Percentiles rank a stretch among this genome's conserved stretches.
Evolutionary conservation across 345 rosid species (phyloP).

Genomic region (Passiflora organensis): DNA sequence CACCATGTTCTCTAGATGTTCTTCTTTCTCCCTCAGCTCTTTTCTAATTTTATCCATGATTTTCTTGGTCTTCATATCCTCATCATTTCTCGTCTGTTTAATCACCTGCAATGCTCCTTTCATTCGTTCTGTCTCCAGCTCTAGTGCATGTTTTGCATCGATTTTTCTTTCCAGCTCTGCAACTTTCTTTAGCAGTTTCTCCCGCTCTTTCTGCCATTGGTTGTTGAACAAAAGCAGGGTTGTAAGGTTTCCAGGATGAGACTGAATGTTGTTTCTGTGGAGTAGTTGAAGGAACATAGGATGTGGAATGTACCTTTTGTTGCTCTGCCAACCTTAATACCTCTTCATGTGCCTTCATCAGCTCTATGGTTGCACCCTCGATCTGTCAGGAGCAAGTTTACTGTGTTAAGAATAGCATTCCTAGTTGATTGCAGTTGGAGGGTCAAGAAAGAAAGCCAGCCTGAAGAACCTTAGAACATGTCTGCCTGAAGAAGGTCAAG

Average conservation of each 20-base stretch:
- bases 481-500: conserved; percentile 6
- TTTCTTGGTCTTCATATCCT: conserved; percentile 26
- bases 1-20: conserved; percentile 16
- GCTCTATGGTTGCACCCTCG: conserved; percentile 62
- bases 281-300: neutral
- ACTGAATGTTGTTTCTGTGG: neutral
- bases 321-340: conserved; percentile 50
- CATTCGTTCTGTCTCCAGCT: conserved; percentile 60
- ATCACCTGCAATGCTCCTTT: conserved; percentile 50
- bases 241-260: too few species aligned
- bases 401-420: too few species aligned
- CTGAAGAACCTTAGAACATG: too few species aligned
- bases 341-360: conserved; percentile 50
- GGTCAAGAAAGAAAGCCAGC: too few species aligned
- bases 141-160: conserved; percentile 54
- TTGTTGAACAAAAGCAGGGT: conserved; percentile 3
- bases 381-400: too few species aligned
- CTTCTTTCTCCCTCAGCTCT: conserved; percentile 47
- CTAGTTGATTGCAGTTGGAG: too few species aligned
- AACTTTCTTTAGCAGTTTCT: conserved; percentile 40
- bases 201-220: conserved; percentile 49
- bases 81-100: conserved; percentile 55
- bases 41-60: conserved; percentile 31
- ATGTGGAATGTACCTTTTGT: conserved; percentile 44
- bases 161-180: conserved; percentile 40